Conservation (phyloP, 768 basidiomycete genomes). For the Lactarius pseudohatsudake region DNA sequence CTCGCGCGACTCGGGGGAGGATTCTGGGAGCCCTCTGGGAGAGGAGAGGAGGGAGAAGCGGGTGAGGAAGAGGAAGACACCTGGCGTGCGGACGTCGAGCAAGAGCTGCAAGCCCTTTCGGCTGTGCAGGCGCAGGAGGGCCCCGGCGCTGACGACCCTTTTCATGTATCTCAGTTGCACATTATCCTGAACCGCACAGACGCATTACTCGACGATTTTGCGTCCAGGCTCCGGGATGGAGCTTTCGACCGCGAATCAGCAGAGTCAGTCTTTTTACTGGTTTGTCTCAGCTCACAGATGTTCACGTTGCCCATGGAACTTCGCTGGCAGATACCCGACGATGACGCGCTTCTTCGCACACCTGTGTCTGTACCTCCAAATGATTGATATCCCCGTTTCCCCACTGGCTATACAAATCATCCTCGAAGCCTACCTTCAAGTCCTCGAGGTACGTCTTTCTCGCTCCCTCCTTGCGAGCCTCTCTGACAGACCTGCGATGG, state of each 20-base stretch:
- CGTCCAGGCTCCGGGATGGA: slow-evolving; percentile 53
- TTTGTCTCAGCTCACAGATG: slow-evolving; percentile 17
- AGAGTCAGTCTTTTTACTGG: slow-evolving; percentile 48
- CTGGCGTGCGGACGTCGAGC: slow-evolving; percentile 65
- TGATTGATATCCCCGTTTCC: slow-evolving; percentile 75
- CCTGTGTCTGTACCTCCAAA: slow-evolving; percentile 81
- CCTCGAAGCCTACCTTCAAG: slow-evolving; percentile 83
- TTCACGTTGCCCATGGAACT: slow-evolving; percentile 6
- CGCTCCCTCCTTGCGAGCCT: not conserved
- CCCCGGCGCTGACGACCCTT: slow-evolving; percentile 66
- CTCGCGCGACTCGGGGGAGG: slow-evolving; percentile 63
- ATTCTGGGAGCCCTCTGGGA: slow-evolving; percentile 75
- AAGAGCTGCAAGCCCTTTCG: slow-evolving; percentile 56
- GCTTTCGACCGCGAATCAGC: slow-evolving; percentile 47
- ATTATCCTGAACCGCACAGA: slow-evolving; percentile 74
- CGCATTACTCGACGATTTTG: slow-evolving; percentile 66
- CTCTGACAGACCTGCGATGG: not conserved
- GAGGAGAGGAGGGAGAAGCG: slow-evolving; percentile 35
- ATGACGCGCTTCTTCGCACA: slow-evolving; percentile 93
- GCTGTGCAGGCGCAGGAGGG: slow-evolving; percentile 63
- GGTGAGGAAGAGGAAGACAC: slow-evolving; percentile 47
- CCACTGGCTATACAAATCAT: slow-evolving; percentile 76
- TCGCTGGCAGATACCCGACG: slow-evolving; percentile 55
- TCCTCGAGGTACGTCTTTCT: slow-evolving; percentile 64
- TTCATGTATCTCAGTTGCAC: slow-evolving; percentile 78